Evolutionary conservation across 306 rosid genomes (phyloP).

Genomic region (Delonix regia): DNA sequence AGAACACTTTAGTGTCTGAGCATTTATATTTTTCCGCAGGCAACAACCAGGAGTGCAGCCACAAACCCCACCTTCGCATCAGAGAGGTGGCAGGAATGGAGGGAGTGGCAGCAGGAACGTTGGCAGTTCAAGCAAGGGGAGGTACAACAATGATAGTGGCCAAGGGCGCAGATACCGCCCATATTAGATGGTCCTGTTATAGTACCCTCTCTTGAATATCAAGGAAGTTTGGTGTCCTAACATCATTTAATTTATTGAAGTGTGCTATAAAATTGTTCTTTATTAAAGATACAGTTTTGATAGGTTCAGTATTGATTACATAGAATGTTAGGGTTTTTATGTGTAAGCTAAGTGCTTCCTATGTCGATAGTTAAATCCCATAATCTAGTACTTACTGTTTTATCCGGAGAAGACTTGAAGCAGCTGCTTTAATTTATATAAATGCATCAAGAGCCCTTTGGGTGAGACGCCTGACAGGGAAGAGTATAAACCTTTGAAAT

Average conservation of each 20-base stretch:
- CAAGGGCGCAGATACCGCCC: slow-evolving; percentile 89
- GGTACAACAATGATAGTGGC: slow-evolving; percentile 61
- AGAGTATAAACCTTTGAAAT: too few species aligned
- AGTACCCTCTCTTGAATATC: slow-evolving; percentile 8
- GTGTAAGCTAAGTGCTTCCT: slow-evolving; percentile 21
- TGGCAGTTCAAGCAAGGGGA: slow-evolving; percentile 70
- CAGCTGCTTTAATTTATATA: not conserved
- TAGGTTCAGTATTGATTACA: slow-evolving; percentile 30
- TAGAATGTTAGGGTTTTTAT: slow-evolving; percentile 22
- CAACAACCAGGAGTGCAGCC: slow-evolving; percentile 81
- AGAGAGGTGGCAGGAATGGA: slow-evolving; percentile 63
- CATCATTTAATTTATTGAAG: slow-evolving; percentile 15
- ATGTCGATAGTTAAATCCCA: slow-evolving; percentile 9
- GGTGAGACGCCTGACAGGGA: not conserved
- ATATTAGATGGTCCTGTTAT: slow-evolving; percentile 49
- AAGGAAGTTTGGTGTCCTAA: slow-evolving; percentile 4
- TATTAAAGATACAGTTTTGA: slow-evolving; percentile 31
- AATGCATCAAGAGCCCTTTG: not conserved
- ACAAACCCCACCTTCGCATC: slow-evolving; percentile 59
- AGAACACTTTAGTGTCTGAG: not conserved
- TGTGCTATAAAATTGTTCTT: slow-evolving; percentile 21
- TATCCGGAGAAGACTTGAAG: not conserved
- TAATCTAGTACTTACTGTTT: not conserved
- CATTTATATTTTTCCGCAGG: slow-evolving; percentile 54
- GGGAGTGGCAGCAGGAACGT: slow-evolving; percentile 55